A percentile compares a stretch with the other conserved stretches of the same genome.
Conservation (phyloP, 106 monocot species). For the Alisma plantagoaquatica region DNA sequence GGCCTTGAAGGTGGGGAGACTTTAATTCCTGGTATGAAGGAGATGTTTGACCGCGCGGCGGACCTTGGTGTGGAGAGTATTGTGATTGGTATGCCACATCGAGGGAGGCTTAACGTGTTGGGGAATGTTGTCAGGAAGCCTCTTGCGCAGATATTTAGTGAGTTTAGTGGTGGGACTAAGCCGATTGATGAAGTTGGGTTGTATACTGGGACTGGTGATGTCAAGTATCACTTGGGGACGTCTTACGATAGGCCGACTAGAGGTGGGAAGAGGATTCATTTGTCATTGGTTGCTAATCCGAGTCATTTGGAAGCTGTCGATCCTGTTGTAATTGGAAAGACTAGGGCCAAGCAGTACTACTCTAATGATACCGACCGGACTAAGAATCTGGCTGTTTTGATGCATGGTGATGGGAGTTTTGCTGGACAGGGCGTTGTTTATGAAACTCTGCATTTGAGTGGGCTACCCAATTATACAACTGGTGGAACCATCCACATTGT, state of each 20-base stretch:
- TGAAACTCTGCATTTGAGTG: conserved; percentile 92
- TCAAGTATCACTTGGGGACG: conserved; percentile 91
- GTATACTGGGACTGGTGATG: conserved; percentile 94
- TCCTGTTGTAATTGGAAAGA: conserved; percentile 87
- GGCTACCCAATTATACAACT: conserved; percentile 77
- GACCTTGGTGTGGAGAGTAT: conserved; percentile 83
- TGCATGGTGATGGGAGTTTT: conserved; percentile 98
- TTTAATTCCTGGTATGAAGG: conserved; percentile 95
- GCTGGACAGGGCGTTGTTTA: conserved; percentile 96
- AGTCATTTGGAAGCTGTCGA: conserved; percentile 96
- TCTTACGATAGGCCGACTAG: conserved; percentile 89
- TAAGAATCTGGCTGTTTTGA: conserved; percentile 62
- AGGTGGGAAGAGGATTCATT: conserved; percentile 70
- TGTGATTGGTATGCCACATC: conserved; percentile 87
- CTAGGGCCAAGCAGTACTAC: conserved; percentile 82
- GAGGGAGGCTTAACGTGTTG: conserved; percentile 88
- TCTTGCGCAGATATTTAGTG: conserved; percentile 75
- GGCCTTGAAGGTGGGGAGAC: conserved; percentile 91
- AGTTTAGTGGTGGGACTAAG: conserved; percentile 64
- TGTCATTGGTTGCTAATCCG: conserved; percentile 89
- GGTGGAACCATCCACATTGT: conserved; percentile 95
- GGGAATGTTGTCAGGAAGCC: conserved; percentile 93
- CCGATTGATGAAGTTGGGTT: conserved; percentile 49
- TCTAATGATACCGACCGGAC: conserved; percentile 57
- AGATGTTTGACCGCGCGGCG: conserved; percentile 84